Percentiles rank a stretch among this genome's conserved stretches.
phyloP scores from a whole-genome alignment of 2,329 filamentous ascomycete genomes.

The Knufia fluminis region DNA sequence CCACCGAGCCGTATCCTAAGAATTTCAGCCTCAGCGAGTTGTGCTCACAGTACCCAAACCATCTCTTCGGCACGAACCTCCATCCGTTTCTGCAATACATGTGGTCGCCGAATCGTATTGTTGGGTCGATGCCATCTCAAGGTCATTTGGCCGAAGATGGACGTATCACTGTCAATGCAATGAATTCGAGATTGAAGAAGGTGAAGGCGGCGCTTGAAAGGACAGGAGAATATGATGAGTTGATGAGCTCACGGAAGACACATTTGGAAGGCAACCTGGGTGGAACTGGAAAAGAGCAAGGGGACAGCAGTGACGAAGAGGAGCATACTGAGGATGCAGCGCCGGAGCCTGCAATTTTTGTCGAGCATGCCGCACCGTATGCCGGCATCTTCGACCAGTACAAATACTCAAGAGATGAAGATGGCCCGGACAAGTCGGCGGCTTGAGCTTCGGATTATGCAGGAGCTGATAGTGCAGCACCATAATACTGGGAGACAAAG shows the following conservation, averaged over 20 bases:
- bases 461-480: too few relatives aligned
- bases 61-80: slow-evolving; percentile 4
- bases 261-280: neutral
- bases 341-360: too few relatives aligned
- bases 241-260: neutral
- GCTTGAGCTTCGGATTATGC: too few relatives aligned
- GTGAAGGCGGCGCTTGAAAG: neutral
- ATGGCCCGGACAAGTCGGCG: too few relatives aligned
- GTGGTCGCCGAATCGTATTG: neutral
- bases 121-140: neutral
- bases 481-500: too few relatives aligned
- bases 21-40: neutral
- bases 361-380: too few relatives aligned
- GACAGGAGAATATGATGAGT: neutral
- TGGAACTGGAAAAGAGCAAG: neutral
- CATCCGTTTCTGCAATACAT: neutral
- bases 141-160: neutral
- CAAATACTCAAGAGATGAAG: too few relatives aligned
- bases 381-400: too few relatives aligned
- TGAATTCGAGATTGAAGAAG: neutral
- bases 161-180: neutral
- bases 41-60: neutral
- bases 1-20: neutral
- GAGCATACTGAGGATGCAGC: too few relatives aligned
- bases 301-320: neutral